A percentile compares a stretch with the other conserved stretches of the same genome.
Conservation (phyloP, 148 eudicot genomes). For the Amaranthus palmeri region DNA sequence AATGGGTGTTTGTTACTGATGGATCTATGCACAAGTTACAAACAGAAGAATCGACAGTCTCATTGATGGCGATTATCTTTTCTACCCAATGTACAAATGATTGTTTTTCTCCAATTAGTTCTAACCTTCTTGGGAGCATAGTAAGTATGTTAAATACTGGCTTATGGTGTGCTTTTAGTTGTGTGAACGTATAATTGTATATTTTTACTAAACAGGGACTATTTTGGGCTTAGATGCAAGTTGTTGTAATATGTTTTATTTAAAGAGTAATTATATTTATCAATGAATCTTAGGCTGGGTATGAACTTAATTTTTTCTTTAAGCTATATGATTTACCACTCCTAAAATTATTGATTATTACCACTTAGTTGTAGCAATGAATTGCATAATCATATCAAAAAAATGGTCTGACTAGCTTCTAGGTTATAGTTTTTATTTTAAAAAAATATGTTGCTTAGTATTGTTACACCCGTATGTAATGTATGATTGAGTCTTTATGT, state of each 20-base stretch:
- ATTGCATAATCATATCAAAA: no score
- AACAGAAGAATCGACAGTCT: conserved; percentile 30
- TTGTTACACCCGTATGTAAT: no score
- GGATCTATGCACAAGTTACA: conserved; percentile 44
- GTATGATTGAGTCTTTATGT: no score
- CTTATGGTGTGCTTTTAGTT: background rate
- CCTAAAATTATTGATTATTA: no score
- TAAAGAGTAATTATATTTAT: background rate
- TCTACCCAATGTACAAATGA: conserved; percentile 44
- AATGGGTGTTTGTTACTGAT: conserved; percentile 94
- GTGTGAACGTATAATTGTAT: background rate
- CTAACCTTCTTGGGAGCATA: conserved; percentile 66
- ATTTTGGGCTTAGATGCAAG: background rate
- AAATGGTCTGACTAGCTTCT: no score
- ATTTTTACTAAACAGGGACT: background rate
- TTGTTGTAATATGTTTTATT: background rate
- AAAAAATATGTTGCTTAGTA: no score
- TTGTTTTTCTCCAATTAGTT: conserved; percentile 51
- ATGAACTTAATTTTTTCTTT: no score
- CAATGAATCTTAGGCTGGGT: no score
- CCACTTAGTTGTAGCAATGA: no score
- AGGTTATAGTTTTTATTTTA: no score
- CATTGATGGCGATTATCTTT: conserved; percentile 82
- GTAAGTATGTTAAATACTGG: conserved; percentile 38
- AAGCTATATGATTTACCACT: no score